Evolutionary conservation across 441 rosid species (phyloP).

Genomic region (Aquilaria agallochum): DNA sequence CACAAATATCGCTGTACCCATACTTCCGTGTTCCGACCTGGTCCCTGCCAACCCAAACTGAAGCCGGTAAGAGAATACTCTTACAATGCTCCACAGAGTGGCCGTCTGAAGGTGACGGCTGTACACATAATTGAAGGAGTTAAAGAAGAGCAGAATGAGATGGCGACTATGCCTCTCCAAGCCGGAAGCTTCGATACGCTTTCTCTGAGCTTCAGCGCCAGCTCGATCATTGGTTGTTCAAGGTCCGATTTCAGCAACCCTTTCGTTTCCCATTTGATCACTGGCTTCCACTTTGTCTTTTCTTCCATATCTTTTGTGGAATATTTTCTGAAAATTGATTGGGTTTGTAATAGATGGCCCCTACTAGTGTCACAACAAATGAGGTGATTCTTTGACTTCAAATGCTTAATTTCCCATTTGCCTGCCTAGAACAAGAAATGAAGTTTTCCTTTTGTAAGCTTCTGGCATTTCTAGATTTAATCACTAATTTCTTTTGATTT

Average conservation of each 20-base stretch:
- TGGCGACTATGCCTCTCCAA: conserved; percentile 77
- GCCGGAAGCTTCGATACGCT: conserved; percentile 74
- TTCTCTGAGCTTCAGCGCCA: conserved; percentile 53
- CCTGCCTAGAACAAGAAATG: conserved; percentile 4
- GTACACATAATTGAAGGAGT: conserved; percentile 47
- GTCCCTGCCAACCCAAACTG: no score
- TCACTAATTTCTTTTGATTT: no score
- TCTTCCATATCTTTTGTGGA: conserved; percentile 5
- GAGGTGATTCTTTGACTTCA: conserved; percentile 45
- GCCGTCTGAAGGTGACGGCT: background rate
- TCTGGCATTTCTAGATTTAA: no score
- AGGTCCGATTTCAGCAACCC: conserved; percentile 34
- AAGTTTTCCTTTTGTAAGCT: background rate
- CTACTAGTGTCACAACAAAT: conserved; percentile 62
- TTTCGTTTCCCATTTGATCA: conserved; percentile 4
- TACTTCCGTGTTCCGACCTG: no score
- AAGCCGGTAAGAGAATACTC: background rate
- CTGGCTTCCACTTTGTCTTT: conserved; percentile 4
- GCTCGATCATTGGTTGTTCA: conserved; percentile 85
- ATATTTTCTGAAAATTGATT: background rate
- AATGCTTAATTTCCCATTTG: background rate
- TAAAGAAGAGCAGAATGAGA: conserved; percentile 55
- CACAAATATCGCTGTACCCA: no score
- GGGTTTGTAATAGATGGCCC: conserved; percentile 52
- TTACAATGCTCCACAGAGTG: background rate